Evolutionary conservation across 805 yeast genomes (phyloP), one percentile per base, ranked within the genome.

Genomic region (Debaryomyces tyrocola): DNA sequence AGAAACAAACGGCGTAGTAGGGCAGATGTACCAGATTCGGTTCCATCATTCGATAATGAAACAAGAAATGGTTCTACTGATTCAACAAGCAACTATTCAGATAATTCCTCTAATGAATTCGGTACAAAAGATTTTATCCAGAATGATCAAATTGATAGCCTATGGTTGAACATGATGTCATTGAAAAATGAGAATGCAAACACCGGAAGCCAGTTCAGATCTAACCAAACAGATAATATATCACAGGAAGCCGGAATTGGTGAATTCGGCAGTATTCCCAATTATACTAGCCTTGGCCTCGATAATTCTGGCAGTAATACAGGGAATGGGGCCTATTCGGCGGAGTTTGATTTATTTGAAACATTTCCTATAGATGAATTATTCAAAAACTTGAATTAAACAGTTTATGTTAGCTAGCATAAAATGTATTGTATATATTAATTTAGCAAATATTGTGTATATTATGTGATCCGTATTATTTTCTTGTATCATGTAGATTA

Each of bases 151-250:
- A 47, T 53, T 27, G 62, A 57, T 41, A 37, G 47, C 28, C 45
- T 57, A 31, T 57, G 62, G 62, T 24, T 57, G 18, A 54, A 50
- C 45, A 46, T 52, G 49, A 40, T 51, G 33, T 18, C 45, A 3
- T 39, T 48, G 18, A 51, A 51, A 31, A 31, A 45, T 20, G 46
- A 35, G n/a, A 20, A 40, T 29, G 33, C 36, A 9, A 10, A 17
- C 7, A 7, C 37, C 9, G 18, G 37, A 21, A 41, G 18, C 14
- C 39, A 41, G 14, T 41, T 33, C 20, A 33, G n/a, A 12, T 35
- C 7, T 11, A 12, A 31, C 7, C 34, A 12, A 31, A 6, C 34
- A 6, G 34, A 31, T 14, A 6, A 12, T 31, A 11, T 14, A 11
- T 8, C 17, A 31, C 17, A 6, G 17, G 14, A 7, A 2, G 12